Base-by-base conservation (phyloP, 257 asterid genomes). In the Scutellaria minor region DNA sequence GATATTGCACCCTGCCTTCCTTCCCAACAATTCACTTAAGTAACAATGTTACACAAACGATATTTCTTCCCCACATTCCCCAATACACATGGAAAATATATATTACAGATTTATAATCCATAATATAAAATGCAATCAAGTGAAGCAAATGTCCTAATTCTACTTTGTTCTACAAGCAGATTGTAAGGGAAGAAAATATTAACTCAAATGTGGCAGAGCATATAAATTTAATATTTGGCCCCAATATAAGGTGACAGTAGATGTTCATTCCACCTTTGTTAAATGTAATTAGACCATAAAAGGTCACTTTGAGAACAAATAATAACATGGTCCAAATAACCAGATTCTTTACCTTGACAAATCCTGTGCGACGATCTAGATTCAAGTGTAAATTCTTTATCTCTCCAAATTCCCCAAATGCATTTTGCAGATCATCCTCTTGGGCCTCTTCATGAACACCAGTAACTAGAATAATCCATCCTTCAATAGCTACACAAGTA, bases 371-470 rank as follows among this genome's bases (percentile, higher is more conserved):
- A 0, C 99, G 95, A 66, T 95, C 96, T 74, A 95, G 97, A 82
- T 95, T 95, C 90, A 95, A 82, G 85, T 92, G 99, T 82, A 95
- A 83, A 75, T 86, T 95, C 80, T 76, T 95, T n/a, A 95, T 92
- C 75, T 91, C 96, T 52, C 99, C 99, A 66, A 72, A 90, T 14
- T 88, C 99, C 41, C 96, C 96, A 78, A 95, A 92, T 82, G 83
- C 79, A 83, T 83, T 83, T 15, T 81, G 96, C 61, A 95, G 75
- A 79, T 92, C 94, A 73, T 95, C 99, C 80, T 95, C 99, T 79
- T 90, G 98, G 6, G 96, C 96, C 85, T 95, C 99, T 73, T 95
- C 99, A 72, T 95, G 96, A 65, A 95, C 92, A 75, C 99, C 98
- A 70, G 97, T 88, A 53, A 86, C 99, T 5, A 95, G 82, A 84